Percentiles rank a stretch among this genome's conserved stretches.
Evolutionary conservation across 202 grass and related monocot genomes (phyloP).

Genomic region (Panicum hallii): DNA sequence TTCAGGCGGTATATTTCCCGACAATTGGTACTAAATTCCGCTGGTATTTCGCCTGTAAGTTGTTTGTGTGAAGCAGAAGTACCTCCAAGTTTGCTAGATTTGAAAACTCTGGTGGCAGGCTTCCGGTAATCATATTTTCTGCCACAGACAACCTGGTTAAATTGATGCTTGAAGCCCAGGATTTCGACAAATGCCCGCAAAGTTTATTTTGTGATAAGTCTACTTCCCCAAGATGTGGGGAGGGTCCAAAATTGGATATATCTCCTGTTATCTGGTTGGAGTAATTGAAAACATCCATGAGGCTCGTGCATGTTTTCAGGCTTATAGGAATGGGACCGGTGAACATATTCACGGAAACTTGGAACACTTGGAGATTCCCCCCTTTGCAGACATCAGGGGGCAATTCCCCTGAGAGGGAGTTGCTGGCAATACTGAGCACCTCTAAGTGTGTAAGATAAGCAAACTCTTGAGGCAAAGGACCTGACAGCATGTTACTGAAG

Average conservation of each 20-base stretch:
- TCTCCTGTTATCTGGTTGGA: constrained; percentile 35
- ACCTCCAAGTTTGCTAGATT: constrained; percentile 3
- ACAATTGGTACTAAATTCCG: constrained; percentile 26
- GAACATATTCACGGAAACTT: neutral
- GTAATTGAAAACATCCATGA: neutral
- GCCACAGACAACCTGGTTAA: neutral
- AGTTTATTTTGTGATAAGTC: constrained; percentile 36
- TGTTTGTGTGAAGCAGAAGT: constrained; percentile 33
- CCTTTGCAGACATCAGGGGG: constrained; percentile 42
- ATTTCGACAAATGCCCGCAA: constrained; percentile 14
- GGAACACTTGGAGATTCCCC: neutral
- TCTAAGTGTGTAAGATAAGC: neutral
- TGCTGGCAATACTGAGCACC: neutral
- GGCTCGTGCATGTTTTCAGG: constrained; percentile 28
- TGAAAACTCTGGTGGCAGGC: constrained; percentile 28
- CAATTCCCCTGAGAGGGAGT: constrained; percentile 14
- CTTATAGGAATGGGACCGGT: constrained; percentile 25
- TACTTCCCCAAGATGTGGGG: neutral
- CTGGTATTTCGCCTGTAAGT: constrained; percentile 21
- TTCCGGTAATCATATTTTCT: constrained; percentile 31
- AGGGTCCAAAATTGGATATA: constrained; percentile 43
- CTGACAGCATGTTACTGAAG: constrained; percentile 5
- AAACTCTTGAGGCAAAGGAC: constrained; percentile 9
- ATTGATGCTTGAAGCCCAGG: constrained; percentile 27
- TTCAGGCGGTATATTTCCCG: constrained; percentile 32